Percentiles rank a stretch among this genome's conserved stretches.
Conservation (phyloP, 306 rosid species). For the Castanea sativa region DNA sequence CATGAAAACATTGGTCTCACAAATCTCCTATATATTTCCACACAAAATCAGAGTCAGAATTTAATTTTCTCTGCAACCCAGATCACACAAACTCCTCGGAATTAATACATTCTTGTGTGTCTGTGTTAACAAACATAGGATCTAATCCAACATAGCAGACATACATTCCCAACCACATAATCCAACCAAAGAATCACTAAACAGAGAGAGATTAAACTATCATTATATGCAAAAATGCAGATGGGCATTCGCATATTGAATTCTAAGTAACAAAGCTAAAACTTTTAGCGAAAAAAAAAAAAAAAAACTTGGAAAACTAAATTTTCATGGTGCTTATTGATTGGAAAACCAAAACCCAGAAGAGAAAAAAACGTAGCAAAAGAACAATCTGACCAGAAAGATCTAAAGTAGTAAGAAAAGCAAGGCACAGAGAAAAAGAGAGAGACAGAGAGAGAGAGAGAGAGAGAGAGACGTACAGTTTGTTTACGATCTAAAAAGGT, state of each 20-base stretch:
- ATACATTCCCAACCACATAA: not conserved
- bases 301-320: not conserved
- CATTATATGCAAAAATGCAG: not conserved
- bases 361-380: not conserved
- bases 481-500: not conserved
- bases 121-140: not conserved
- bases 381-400: not conserved
- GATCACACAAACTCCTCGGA: not conserved
- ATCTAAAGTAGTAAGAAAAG: no score
- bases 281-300: not conserved
- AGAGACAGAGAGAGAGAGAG: not conserved
- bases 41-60: not conserved
- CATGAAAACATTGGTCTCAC: not conserved
- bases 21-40: not conserved
- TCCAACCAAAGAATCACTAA: not conserved
- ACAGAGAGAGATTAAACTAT: not conserved
- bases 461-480: not conserved
- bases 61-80: not conserved
- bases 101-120: no score
- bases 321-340: no score
- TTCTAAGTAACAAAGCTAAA: not conserved
- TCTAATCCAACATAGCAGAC: not conserved
- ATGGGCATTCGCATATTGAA: not conserved
- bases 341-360: not conserved
- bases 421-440: not conserved